phyloP scores from a whole-genome alignment of 169 alveolate genomes.

The Eimeria sp. region DNA sequence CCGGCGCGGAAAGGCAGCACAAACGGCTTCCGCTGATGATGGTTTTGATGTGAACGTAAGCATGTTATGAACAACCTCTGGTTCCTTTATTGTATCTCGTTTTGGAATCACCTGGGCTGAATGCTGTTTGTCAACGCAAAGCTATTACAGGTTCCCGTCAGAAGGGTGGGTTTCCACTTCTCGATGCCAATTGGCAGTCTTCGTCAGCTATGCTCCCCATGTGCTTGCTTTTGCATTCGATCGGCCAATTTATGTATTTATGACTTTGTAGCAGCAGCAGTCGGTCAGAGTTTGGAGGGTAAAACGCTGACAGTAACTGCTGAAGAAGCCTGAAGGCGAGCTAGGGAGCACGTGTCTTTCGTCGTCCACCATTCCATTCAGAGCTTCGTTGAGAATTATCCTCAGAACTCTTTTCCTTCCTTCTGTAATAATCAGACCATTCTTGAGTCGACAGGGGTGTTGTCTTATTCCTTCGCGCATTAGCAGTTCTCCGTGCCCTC shows the following conservation, averaged over 20 bases:
- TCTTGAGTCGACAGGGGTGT: background rate
- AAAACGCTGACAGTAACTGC: background rate
- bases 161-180: background rate
- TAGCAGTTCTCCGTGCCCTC: background rate
- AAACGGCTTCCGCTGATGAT: background rate
- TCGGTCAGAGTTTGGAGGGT: background rate
- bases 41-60: too few relatives aligned
- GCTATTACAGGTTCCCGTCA: background rate
- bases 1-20: background rate
- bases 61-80: background rate
- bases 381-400: background rate
- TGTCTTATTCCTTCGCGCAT: background rate
- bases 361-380: background rate
- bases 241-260: background rate
- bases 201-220: background rate
- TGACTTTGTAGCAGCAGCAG: background rate
- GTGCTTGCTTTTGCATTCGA: background rate
- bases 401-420: background rate
- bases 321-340: background rate
- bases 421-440: background rate
- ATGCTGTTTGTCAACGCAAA: background rate
- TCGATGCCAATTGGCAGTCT: background rate
- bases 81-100: background rate
- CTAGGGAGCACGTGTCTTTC: background rate
- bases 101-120: background rate